A percentile compares a stretch with the other conserved stretches of the same genome.
Conservation (phyloP, 2,329 filamentous ascomycete species). For the Phoma sp. region DNA sequence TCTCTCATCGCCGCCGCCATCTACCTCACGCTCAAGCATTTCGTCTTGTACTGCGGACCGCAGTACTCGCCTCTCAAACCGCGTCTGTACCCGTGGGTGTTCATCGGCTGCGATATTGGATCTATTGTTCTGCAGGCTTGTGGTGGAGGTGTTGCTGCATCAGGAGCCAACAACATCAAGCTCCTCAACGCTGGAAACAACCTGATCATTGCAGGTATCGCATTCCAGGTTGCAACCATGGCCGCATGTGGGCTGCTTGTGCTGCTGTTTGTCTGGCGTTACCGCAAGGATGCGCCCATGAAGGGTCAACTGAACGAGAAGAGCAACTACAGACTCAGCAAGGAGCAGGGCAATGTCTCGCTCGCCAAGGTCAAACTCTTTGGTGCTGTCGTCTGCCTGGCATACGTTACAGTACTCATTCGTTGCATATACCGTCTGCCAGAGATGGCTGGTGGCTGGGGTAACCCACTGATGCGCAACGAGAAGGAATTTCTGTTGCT, state of each 20-base stretch:
- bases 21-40: constrained; percentile 56
- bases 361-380: constrained; percentile 32
- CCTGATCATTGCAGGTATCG: constrained; percentile 63
- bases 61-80: constrained; percentile 49
- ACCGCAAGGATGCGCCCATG: constrained; percentile 25
- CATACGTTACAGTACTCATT: constrained; percentile 53
- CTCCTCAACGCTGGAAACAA: constrained; percentile 55
- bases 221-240: constrained; percentile 61
- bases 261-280: constrained; percentile 41
- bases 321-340: constrained; percentile 31
- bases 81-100: constrained; percentile 61
- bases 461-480: constrained; percentile 53
- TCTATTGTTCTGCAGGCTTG: constrained; percentile 62
- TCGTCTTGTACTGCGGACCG: constrained; percentile 53
- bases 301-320: constrained; percentile 25
- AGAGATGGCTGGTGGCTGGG: constrained; percentile 55
- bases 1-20: constrained; percentile 56
- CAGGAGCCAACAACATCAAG: constrained; percentile 34
- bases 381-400: constrained; percentile 37
- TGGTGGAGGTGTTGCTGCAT: constrained; percentile 62
- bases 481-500: constrained; percentile 55
- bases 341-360: constrained; percentile 24
- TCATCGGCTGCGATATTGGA: constrained; percentile 63
- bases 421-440: constrained; percentile 56
- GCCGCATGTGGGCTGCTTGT: constrained; percentile 53